phyloP scores from a whole-genome alignment of 495 filamentous ascomycete genomes.

The Staphylotrichum longicolle region DNA sequence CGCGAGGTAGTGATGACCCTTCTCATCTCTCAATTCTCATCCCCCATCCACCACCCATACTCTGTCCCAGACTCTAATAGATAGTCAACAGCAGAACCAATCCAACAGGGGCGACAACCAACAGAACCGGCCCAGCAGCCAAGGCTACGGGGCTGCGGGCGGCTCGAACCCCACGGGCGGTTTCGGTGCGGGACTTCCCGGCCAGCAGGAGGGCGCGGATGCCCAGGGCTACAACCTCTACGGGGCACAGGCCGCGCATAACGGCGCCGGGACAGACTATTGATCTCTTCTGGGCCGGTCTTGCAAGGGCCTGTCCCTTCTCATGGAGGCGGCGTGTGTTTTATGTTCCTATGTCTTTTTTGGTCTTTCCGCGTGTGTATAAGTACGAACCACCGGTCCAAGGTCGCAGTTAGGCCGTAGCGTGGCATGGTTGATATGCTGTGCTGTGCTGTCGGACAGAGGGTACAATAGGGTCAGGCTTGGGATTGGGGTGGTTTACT shows the following conservation, averaged over 20 bases:
- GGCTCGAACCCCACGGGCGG: conserved; percentile 49
- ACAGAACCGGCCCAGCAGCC: conserved; percentile 66
- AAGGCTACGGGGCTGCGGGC: conserved; percentile 60
- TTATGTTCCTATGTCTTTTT: background rate
- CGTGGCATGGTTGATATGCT: background rate
- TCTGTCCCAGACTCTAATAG: conserved; percentile 23
- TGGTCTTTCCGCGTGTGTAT: conserved; percentile 14
- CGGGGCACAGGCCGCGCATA: conserved; percentile 64
- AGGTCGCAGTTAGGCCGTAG: background rate
- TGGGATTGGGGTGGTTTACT: background rate
- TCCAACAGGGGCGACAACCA: conserved; percentile 70
- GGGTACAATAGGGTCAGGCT: conserved; percentile 2
- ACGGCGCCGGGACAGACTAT: conserved; percentile 58
- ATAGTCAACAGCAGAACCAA: conserved; percentile 61
- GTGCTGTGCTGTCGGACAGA: background rate
- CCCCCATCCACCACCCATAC: conserved; percentile 14
- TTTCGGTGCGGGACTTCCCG: conserved; percentile 57
- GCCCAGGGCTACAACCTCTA: conserved; percentile 60
- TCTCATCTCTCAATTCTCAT: conserved; percentile 27
- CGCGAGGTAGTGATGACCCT: conserved; percentile 70
- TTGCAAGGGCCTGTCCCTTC: background rate
- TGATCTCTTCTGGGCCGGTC: conserved; percentile 9
- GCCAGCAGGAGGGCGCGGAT: conserved; percentile 55
- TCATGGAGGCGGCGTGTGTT: background rate
- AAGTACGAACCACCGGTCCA: conserved; percentile 17